A percentile compares a stretch with the other conserved stretches of the same genome.
These are phyloP conservation scores for Boechera stricta DNA, from an alignment of 345 rosid species.

Conservation along the genomic window DNA sequence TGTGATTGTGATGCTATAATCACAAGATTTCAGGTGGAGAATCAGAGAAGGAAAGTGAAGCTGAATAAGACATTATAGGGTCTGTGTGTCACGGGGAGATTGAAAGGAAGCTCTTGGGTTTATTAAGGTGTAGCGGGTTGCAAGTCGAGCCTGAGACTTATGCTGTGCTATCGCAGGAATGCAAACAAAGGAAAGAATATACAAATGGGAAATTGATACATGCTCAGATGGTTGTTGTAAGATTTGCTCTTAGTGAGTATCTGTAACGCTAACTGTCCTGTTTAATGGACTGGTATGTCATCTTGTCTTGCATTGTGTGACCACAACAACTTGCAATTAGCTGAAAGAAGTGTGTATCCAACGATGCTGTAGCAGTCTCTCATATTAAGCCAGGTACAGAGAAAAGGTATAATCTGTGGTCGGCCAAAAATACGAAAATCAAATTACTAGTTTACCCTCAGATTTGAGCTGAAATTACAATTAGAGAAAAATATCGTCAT, in stretches of 20 bases:
- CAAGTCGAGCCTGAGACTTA: constrained; percentile 52
- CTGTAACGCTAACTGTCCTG: constrained; percentile 41
- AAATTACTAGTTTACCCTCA: constrained; percentile 23
- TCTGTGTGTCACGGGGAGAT: constrained; percentile 49
- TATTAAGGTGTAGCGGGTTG: constrained; percentile 51
- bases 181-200: constrained; percentile 56
- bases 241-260: constrained; percentile 52
- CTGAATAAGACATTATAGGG: constrained; percentile 55
- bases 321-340: background rate
- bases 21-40: constrained; percentile 56
- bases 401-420: background rate
- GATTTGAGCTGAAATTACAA: background rate
- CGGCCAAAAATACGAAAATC: too few relatives aligned
- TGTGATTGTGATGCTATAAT: too few relatives aligned
- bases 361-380: background rate
- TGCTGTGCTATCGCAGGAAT: constrained; percentile 54
- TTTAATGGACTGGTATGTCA: constrained; percentile 17
- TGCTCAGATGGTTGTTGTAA: constrained; percentile 67
- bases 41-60: constrained; percentile 41
- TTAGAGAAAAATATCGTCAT: constrained; percentile 3
- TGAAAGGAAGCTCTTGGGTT: constrained; percentile 64
- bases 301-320: constrained; percentile 43
- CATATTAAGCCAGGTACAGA: background rate
- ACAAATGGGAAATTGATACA: constrained; percentile 61
- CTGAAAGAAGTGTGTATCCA: background rate